phyloP scores from a whole-genome alignment of 345 rosid species.

The Pugionium dolabratum region DNA sequence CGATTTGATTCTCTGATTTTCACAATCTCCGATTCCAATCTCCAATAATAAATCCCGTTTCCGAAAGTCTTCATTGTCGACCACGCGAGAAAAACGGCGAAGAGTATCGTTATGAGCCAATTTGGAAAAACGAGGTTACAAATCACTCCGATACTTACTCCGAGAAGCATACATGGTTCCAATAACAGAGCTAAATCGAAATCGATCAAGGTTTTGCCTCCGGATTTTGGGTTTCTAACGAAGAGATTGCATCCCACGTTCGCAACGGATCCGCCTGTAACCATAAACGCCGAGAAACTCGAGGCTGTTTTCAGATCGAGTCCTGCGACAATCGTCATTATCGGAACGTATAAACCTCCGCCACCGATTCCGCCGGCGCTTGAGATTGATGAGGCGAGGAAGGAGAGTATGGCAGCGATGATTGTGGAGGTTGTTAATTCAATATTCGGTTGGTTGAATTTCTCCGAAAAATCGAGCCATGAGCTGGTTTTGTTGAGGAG shows the following conservation, averaged over 20 bases:
- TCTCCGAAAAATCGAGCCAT: slow-evolving; percentile 36
- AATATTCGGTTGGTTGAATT: slow-evolving; percentile 31
- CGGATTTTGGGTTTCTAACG: slow-evolving; percentile 40
- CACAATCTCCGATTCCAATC: slow-evolving; percentile 46
- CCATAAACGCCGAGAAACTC: slow-evolving; percentile 78
- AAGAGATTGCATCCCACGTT: slow-evolving; percentile 58
- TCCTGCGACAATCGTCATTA: slow-evolving; percentile 58
- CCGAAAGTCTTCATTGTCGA: slow-evolving; percentile 64
- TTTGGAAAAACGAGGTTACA: slow-evolving; percentile 66
- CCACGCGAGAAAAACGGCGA: slow-evolving; percentile 68
- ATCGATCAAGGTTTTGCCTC: slow-evolving; percentile 50
- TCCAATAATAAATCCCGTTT: slow-evolving; percentile 58
- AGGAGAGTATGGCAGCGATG: slow-evolving; percentile 54
- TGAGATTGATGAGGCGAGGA: slow-evolving; percentile 63
- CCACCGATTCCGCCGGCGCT: slow-evolving; percentile 91
- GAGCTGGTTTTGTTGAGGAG: slow-evolving; percentile 33
- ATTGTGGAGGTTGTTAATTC: slow-evolving; percentile 35
- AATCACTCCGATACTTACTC: slow-evolving; percentile 74
- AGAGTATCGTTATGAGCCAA: slow-evolving; percentile 63
- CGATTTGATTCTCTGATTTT: background rate
- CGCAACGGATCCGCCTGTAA: slow-evolving; percentile 69
- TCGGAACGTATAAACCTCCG: slow-evolving; percentile 68
- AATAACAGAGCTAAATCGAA: slow-evolving; percentile 64
- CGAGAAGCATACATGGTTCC: slow-evolving; percentile 71
- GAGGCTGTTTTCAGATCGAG: slow-evolving; percentile 72